Base-by-base conservation (phyloP, 106 monocot genomes). In the Phalaenopsis equestris region DNA sequence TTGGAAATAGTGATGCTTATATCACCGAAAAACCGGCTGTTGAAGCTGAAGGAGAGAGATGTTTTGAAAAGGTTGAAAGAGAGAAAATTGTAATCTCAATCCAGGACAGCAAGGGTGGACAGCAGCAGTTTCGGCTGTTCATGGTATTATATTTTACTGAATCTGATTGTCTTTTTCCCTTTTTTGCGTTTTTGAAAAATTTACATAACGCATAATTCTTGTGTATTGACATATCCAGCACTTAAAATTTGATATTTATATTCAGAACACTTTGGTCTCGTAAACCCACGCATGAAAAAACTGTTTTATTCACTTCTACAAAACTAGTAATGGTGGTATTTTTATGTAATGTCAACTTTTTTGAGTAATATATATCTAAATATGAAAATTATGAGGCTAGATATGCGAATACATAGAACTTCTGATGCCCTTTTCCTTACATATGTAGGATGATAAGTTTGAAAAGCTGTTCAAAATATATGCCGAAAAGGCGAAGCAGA, bases 381-480 rank as follows among this genome's bases (percentile, higher is more conserved):
- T 57, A 57, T 19, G 14, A 57, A 57, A 18, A 57, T 57, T 16
- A 18, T 17, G 18, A 57, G 57, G 14, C 4, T 57, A 30, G 30
- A 30, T 30, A 30, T 30, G 30, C 30, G 30, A 30, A 30, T 30
- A 30, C 0, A 30, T 30, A 30, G 30, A 30, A 30, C 30, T 30
- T 30, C 30, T 30, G 30, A 30, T 61, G n/a, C 6, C 23, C 39
- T 38, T 82, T 6, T 68, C 12, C 86, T 1, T 75, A 30, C 30
- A 30, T 36, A 37, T 85, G 64, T 79, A 97, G 92, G 96, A 94
- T 80, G 97, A 98, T 41, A 94, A 90, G 55, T 87, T 98, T 58
- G 92, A 92, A 84, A 98, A 79, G 79, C 84, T 98, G 4, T 94
- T 98, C 79, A 92, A 90, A 72, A 84, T 82, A 78, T 98, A 94